A percentile compares a stretch with the other conserved stretches of the same genome.
Evolutionary conservation across 345 rosid genomes (phyloP).

Genomic region (Syzygium aqueum): DNA sequence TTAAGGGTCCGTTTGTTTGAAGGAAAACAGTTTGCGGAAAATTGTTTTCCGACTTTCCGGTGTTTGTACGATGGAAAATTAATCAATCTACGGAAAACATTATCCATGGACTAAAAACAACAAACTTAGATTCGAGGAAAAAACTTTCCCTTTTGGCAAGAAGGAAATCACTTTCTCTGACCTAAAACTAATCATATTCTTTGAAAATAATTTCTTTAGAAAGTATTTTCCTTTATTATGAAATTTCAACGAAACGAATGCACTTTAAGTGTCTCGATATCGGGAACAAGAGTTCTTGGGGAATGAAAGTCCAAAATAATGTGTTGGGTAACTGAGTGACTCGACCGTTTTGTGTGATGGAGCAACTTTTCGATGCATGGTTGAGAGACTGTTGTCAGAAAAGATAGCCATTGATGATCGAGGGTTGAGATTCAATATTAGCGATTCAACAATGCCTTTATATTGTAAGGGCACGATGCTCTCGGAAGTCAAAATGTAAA

Average conservation of each 20-base stretch:
- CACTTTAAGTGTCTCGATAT: neutral
- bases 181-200: neutral
- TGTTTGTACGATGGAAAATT: neutral
- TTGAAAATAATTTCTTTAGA: neutral
- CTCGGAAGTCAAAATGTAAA: neutral
- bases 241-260: neutral
- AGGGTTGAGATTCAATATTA: neutral
- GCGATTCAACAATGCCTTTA: neutral
- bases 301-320: neutral
- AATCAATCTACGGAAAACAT: neutral
- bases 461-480: neutral
- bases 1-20: neutral
- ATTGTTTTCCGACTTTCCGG: neutral
- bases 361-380: neutral
- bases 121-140: neutral
- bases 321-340: neutral
- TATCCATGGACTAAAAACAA: neutral
- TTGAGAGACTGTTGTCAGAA: neutral
- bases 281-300: neutral
- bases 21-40: neutral
- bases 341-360: neutral
- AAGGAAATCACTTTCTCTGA: neutral
- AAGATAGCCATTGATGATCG: neutral
- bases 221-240: neutral
- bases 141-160: neutral